Base-by-base conservation (phyloP, 805 yeast species). In the Wickerhamomyces xylosicus region DNA sequence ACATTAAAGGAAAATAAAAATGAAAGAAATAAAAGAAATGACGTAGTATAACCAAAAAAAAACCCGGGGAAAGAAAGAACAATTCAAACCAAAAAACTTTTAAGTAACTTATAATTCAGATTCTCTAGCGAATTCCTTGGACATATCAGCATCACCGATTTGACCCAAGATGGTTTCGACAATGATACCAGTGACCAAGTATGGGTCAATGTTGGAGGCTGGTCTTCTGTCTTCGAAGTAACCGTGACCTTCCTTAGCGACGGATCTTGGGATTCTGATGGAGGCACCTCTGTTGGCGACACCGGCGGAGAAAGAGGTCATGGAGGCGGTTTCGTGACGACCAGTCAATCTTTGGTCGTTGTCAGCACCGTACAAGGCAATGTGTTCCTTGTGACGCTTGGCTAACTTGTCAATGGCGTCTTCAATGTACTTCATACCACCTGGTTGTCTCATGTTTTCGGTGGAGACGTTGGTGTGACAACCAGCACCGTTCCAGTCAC, bases 401-500 rank as follows among this genome's bases (percentile, higher is more conserved):
- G 95, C 83, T 59, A 92, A 79, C 73, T 85, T 86, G 63, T 81
- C 85, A 58, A 92, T 78, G 44, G 97, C 97, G 41, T 71, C 83
- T 59, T 92, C 96, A 59, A 92, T 92, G 66, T 66, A 71, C 67
- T 85, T 84, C 87, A 92, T 85, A 63, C 98, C 98, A 66, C 98
- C 98, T 62, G 85, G 84, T 29, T 60, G 63, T 75, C 98, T 87
- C 97, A 90, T 92, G 37, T 59, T 61, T 64, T 72, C 75, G 56
- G 98, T 92, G 36, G 97, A 87, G 45, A 92, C 97, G 66, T 92
- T 92, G 64, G 98, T 92, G 71, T 92, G 98, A 75, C 97, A 90
- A 58, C 98, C 98, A 64, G 98, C 97, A 73, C 98, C 98, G 66
- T 92, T 92, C 97, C 97, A 92, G 71, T 90, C 97, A 56, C 97